Percentiles rank a stretch among this genome's conserved stretches.
Evolutionary conservation across 129 eudicot genomes (phyloP).

Genomic region (Apium graveolens): DNA sequence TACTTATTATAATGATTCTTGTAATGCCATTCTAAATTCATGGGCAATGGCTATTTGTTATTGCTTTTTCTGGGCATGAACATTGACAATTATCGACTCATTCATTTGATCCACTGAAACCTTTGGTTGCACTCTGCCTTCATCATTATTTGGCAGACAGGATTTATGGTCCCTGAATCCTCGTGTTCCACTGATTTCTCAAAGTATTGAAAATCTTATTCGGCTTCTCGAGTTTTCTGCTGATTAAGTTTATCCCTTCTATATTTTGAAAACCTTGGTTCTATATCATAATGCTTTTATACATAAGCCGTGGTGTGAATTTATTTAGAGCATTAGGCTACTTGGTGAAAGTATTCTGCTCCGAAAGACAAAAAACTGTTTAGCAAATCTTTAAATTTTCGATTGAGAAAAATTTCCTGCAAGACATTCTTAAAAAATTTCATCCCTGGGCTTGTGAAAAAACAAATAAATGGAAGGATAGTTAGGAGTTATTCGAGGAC

Average conservation of each 20-base stretch:
- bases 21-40: background rate
- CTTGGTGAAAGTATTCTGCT: too few relatives aligned
- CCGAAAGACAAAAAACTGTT: too few relatives aligned
- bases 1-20: background rate
- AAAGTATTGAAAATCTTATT: background rate
- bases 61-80: background rate
- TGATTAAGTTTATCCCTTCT: background rate
- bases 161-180: background rate
- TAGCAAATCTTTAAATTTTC: too few relatives aligned
- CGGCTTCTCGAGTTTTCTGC: background rate
- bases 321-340: too few relatives aligned
- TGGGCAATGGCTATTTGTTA: background rate
- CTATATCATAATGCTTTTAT: too few relatives aligned
- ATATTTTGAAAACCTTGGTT: background rate
- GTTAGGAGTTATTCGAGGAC: background rate
- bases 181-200: background rate
- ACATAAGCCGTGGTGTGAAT: too few relatives aligned
- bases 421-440: background rate
- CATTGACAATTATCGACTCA: background rate
- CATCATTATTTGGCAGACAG: background rate
- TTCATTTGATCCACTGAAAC: background rate
- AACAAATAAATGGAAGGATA: too few relatives aligned
- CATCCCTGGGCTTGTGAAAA: too few relatives aligned
- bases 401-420: too few relatives aligned
- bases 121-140: slow-evolving; percentile 10